phyloP scores from a whole-genome alignment of 1,139 yeast species.

The Yarrowia galli region DNA sequence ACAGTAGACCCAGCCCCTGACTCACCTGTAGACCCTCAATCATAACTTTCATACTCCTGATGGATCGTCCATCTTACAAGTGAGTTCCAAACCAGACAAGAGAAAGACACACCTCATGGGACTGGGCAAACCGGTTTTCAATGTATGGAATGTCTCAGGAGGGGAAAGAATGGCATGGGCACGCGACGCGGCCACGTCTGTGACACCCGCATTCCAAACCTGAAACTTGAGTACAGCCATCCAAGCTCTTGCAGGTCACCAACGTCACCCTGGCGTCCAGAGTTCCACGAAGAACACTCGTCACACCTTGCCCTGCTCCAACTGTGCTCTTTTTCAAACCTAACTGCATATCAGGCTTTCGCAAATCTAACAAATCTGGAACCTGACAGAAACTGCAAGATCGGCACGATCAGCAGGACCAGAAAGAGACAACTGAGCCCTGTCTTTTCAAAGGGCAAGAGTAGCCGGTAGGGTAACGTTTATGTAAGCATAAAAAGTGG shows the following conservation, averaged over 20 bases:
- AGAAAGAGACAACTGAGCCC: background rate
- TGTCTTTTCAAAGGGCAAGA: background rate
- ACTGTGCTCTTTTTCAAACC: conserved; percentile 20
- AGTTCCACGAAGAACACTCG: background rate
- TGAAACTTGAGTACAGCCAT: conserved; percentile 2
- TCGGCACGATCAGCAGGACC: conserved; percentile 34
- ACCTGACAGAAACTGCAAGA: conserved; percentile 37
- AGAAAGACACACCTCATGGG: background rate
- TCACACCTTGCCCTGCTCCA: conserved; percentile 20
- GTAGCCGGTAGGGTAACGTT: conserved; percentile 3
- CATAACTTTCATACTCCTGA: conserved; percentile 30
- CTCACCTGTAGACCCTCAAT: conserved; percentile 5
- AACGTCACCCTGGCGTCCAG: background rate
- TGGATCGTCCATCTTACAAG: conserved; percentile 8
- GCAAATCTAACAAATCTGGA: conserved; percentile 35
- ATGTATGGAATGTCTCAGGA: conserved; percentile 31
- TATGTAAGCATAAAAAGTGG: background rate
- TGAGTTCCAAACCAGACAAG: conserved; percentile 9
- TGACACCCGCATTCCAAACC: background rate
- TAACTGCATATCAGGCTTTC: conserved; percentile 26
- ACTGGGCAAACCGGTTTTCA: conserved; percentile 1
- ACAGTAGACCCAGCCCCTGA: conserved; percentile 3
- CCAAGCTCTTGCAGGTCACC: too few species aligned
- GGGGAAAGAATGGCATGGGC: background rate
- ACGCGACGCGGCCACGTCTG: background rate